Conservation (phyloP, 148 eudicot genomes). For the Heliosperma pusillum region DNA sequence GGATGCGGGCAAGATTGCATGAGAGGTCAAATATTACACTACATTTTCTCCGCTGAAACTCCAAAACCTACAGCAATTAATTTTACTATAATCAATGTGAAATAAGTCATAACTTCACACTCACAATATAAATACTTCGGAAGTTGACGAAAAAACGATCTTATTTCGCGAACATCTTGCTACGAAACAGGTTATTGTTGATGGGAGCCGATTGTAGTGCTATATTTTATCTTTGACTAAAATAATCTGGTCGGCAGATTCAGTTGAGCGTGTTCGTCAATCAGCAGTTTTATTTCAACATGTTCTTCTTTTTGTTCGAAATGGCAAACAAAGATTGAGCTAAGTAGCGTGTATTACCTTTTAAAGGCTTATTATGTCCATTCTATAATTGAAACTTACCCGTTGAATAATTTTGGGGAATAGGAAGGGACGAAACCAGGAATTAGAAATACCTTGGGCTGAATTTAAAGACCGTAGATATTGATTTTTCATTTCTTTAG, state of each 20-base stretch:
- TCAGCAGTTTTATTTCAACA: not conserved
- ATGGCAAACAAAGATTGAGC: not conserved
- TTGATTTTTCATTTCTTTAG: no score
- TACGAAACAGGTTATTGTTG: not conserved
- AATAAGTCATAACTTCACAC: not conserved
- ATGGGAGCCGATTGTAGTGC: not conserved
- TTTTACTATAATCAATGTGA: not conserved
- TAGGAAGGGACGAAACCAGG: no score
- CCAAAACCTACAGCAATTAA: conserved; percentile 48
- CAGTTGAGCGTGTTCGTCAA: not conserved
- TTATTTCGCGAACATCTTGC: not conserved
- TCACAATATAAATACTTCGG: not conserved
- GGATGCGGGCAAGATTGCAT: conserved; percentile 88
- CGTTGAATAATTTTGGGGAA: not conserved
- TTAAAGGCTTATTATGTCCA: not conserved
- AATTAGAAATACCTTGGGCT: no score
- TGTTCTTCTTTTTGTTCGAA: not conserved
- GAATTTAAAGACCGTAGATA: no score
- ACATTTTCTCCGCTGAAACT: conserved; percentile 79
- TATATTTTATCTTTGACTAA: no score
- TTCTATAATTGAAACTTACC: not conserved
- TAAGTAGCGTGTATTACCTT: not conserved
- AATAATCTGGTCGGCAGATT: no score
- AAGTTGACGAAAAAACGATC: not conserved
- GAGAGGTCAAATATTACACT: conserved; percentile 83